Percentiles rank a stretch among this genome's conserved stretches.
Conservation (phyloP, 257 asterid species). For the Gentiana straminea region DNA sequence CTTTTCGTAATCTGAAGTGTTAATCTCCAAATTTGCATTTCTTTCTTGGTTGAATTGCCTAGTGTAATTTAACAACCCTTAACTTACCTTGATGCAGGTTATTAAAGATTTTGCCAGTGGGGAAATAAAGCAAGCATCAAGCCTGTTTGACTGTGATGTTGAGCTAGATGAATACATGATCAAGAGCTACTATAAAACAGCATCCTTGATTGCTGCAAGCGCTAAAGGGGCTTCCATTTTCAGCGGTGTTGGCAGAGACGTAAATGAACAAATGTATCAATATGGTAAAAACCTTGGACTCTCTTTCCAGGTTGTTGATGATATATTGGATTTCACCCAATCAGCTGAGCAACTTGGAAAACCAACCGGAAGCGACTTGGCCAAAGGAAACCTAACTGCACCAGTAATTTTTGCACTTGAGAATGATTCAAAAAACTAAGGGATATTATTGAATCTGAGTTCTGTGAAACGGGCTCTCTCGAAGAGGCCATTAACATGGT, state of each 20-base stretch:
- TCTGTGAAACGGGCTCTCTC: slow-evolving; percentile 67
- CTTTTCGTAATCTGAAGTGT: background rate
- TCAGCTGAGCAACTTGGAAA: slow-evolving; percentile 89
- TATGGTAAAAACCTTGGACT: slow-evolving; percentile 88
- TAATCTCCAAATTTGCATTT: background rate
- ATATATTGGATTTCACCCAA: slow-evolving; percentile 79
- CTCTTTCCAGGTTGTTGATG: slow-evolving; percentile 87
- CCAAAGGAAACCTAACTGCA: slow-evolving; percentile 76
- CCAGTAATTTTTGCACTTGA: slow-evolving; percentile 79
- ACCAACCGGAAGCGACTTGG: slow-evolving; percentile 87
- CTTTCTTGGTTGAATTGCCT: background rate
- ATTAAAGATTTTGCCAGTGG: slow-evolving; percentile 97
- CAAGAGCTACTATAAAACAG: slow-evolving; percentile 92
- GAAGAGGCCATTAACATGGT: slow-evolving; percentile 67
- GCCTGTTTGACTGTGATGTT: slow-evolving; percentile 78
- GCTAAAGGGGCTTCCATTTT: slow-evolving; percentile 86
- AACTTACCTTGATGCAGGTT: slow-evolving; percentile 32
- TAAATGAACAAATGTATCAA: slow-evolving; percentile 66
- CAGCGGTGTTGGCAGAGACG: slow-evolving; percentile 46
- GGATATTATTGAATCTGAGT: slow-evolving; percentile 74
- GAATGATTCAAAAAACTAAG: slow-evolving; percentile 45
- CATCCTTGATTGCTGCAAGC: slow-evolving; percentile 90
- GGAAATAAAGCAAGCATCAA: slow-evolving; percentile 90
- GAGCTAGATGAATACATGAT: slow-evolving; percentile 71
- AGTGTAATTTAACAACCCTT: background rate